These are phyloP conservation scores for Sisymbrium irio DNA, from an alignment of 345 rosid genomes.

Conservation along the genomic window DNA sequence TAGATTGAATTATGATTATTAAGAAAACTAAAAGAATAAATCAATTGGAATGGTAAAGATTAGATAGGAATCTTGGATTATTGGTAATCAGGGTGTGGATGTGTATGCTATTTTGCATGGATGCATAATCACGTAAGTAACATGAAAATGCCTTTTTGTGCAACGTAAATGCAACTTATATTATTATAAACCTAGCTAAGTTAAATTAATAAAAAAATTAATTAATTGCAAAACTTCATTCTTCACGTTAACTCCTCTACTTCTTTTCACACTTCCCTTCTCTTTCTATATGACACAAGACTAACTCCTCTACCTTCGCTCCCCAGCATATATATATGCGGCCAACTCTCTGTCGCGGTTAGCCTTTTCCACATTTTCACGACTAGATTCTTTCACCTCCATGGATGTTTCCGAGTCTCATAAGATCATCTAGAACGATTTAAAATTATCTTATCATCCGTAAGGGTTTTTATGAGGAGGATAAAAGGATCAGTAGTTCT, in stretches of 20 bases:
- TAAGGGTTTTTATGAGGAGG: too few relatives aligned
- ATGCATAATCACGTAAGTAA: not conserved
- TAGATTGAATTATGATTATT: too few relatives aligned
- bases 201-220: too few relatives aligned
- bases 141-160: too few relatives aligned
- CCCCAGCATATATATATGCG: not conserved
- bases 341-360: not conserved
- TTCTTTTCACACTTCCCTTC: not conserved
- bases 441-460: too few relatives aligned
- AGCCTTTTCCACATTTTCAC: not conserved
- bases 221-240: not conserved
- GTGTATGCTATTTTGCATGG: too few relatives aligned
- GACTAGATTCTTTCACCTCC: not conserved
- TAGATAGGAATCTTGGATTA: too few relatives aligned
- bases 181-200: too few relatives aligned
- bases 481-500: too few relatives aligned
- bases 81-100: too few relatives aligned
- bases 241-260: not conserved
- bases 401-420: not conserved
- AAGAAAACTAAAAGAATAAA: too few relatives aligned
- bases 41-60: too few relatives aligned
- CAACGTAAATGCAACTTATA: not conserved
- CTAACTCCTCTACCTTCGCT: not conserved
- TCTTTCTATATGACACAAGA: not conserved
- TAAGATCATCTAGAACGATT: not conserved